Evolutionary conservation across 2,329 filamentous ascomycete species (phyloP), one percentile per base, ranked within the genome.

Genomic region (Pseudophaeomoniella oleicola): DNA sequence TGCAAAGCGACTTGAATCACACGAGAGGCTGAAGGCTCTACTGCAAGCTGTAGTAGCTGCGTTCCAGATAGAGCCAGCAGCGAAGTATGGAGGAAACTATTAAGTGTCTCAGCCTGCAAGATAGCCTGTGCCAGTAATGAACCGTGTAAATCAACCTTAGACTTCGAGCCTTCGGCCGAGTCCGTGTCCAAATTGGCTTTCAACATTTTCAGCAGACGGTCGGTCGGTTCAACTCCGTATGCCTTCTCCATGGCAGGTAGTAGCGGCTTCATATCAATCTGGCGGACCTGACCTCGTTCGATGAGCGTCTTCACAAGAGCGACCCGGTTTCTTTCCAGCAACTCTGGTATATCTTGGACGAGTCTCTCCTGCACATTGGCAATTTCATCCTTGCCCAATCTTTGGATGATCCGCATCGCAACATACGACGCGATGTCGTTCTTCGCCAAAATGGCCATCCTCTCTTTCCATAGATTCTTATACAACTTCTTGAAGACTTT

Each of bases 401-500:
- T 75, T 53, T 85, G 82, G 31, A 98, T 64, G 3, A 92, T 77
- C 39, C 77, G 75, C 46, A 87, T 81, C 14, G 85, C 84, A 1
- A 92, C 81, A 51, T 94, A 96, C 16, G 77, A 81, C 4, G 90
- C 86, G 34, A 87, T 81, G 48, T 93, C 87, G 53, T 96, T 96
- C 39, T 86, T 79, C 4, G 88, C 74, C 40, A 94, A 71, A 29
- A 75, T 81, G 15, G 78, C 76, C 48, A 96, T 81, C 16, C 85
- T 75, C 11, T 81, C 77, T 42, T 78, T 80, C 57, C 96, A 81
- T 44, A 86, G 74, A 45, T 79, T 77, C 39, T 71, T 75, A 59
- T 92, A 88, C 4, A 98, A 68, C 11, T 75, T 72, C 58, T 94
- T 94, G 72, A 96, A 98, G 19, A 86, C 62, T 58, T 90, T 94